Conservation (phyloP, 108 stramenopile genomes). For the Cyclotella kingstonii region DNA sequence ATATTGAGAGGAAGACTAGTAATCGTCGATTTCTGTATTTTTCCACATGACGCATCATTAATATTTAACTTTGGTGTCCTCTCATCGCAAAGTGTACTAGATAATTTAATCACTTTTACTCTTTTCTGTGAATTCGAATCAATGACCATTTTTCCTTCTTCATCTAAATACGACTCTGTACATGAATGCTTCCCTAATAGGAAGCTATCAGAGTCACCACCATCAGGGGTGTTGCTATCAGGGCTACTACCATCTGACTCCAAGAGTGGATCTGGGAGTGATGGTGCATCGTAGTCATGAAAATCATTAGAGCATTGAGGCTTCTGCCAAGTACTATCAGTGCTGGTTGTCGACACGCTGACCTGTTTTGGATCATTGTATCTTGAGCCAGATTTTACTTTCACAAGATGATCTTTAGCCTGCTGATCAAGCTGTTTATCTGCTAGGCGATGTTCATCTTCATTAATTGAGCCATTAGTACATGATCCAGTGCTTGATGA, state of each 20-base stretch:
- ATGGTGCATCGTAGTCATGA: constrained; percentile 80
- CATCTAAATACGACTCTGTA: constrained; percentile 69
- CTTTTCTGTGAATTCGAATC: constrained; percentile 37
- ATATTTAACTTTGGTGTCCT: neutral
- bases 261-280: constrained; percentile 67
- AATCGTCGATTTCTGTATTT: neutral
- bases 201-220: constrained; percentile 53
- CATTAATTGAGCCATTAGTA: constrained; percentile 47
- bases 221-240: constrained; percentile 35
- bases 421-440: constrained; percentile 7
- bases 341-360: constrained; percentile 58
- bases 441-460: constrained; percentile 45
- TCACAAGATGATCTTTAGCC: constrained; percentile 12
- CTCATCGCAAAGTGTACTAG: too few relatives aligned
- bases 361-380: constrained; percentile 50
- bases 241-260: constrained; percentile 47
- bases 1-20: constrained; percentile 60
- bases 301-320: constrained; percentile 48
- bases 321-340: constrained; percentile 34
- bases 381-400: constrained; percentile 6
- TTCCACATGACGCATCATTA: neutral
- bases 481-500: constrained; percentile 75
- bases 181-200: constrained; percentile 57
- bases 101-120: neutral
- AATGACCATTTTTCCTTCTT: constrained; percentile 41